A percentile compares a stretch with the other conserved stretches of the same genome.
These are phyloP conservation scores for Firmiana major DNA, from an alignment of 345 rosid genomes.

Conservation along the genomic window DNA sequence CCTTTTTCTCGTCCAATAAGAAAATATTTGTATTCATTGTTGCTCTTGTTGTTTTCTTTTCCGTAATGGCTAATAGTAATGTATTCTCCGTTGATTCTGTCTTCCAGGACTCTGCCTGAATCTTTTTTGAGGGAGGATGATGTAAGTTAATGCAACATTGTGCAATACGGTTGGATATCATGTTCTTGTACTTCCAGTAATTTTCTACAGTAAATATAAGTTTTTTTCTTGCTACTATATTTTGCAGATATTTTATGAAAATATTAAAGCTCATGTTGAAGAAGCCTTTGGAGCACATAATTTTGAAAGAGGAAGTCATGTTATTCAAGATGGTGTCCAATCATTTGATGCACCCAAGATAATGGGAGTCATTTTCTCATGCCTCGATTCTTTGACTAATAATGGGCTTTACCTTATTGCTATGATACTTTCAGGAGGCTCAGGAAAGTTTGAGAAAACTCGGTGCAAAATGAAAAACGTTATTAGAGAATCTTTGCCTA, in stretches of 20 bases:
- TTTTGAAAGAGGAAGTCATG: slow-evolving; percentile 22
- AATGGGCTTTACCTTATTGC: slow-evolving; percentile 59
- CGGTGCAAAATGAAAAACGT: slow-evolving; percentile 49
- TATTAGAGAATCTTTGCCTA: slow-evolving; percentile 41
- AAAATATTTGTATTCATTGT: background rate
- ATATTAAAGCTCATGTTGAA: slow-evolving; percentile 47
- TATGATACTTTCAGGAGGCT: slow-evolving; percentile 43
- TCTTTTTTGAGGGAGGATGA: slow-evolving; percentile 79
- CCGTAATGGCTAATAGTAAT: background rate
- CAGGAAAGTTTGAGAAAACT: slow-evolving; percentile 47
- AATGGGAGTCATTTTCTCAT: slow-evolving; percentile 31
- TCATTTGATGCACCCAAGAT: slow-evolving; percentile 27
- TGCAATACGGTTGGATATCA: background rate
- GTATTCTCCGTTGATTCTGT: background rate
- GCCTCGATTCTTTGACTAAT: slow-evolving; percentile 54
- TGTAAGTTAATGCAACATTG: slow-evolving; percentile 42
- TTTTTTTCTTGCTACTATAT: background rate
- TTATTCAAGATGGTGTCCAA: slow-evolving; percentile 17
- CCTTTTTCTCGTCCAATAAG: background rate
- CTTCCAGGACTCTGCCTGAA: slow-evolving; percentile 58
- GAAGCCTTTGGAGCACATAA: slow-evolving; percentile 50
- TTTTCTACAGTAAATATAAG: background rate
- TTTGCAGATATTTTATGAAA: slow-evolving; percentile 63
- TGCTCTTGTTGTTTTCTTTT: background rate
- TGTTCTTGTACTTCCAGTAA: background rate